phyloP scores from a whole-genome alignment of 805 yeast species.

The Suhomyces prunicola region DNA sequence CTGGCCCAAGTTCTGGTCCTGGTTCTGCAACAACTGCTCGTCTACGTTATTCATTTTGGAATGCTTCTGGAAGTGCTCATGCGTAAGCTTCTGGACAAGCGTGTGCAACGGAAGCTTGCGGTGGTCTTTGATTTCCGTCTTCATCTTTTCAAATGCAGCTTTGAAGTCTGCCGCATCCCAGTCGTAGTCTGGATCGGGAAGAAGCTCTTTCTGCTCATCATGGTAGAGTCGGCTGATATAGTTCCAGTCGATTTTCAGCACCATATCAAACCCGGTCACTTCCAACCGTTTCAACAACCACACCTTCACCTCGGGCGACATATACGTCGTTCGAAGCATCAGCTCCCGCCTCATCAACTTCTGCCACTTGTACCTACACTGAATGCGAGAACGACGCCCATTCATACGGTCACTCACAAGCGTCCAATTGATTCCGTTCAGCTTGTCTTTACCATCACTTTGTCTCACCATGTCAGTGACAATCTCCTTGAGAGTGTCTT shows the following conservation, averaged over 20 bases:
- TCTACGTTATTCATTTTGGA: not conserved
- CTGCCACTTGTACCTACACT: slow-evolving; percentile 94
- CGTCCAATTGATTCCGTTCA: slow-evolving; percentile 79
- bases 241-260: slow-evolving; percentile 35
- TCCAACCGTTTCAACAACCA: slow-evolving; percentile 37
- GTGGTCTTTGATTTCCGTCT: slow-evolving; percentile 47
- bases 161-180: slow-evolving; percentile 66
- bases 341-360: slow-evolving; percentile 64
- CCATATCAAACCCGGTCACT: slow-evolving; percentile 20
- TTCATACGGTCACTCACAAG: slow-evolving; percentile 85
- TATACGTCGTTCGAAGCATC: slow-evolving; percentile 25
- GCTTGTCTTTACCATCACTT: slow-evolving; percentile 12
- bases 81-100: not conserved
- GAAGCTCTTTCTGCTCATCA: slow-evolving; percentile 23
- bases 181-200: slow-evolving; percentile 13
- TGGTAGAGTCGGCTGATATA: slow-evolving; percentile 26
- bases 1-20: not conserved
- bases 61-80: slow-evolving; percentile 2
- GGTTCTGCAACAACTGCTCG: not conserved
- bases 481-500: slow-evolving; percentile 53
- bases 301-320: slow-evolving; percentile 31
- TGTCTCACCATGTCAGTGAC: slow-evolving; percentile 45
- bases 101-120: slow-evolving; percentile 3
- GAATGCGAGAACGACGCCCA: slow-evolving; percentile 85
- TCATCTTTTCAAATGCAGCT: slow-evolving; percentile 60